A percentile compares a stretch with the other conserved stretches of the same genome.
These are phyloP conservation scores for Verticillium dahliae DNA, from an alignment of 2,329 filamentous ascomycete species.

Conservation along the genomic window DNA sequence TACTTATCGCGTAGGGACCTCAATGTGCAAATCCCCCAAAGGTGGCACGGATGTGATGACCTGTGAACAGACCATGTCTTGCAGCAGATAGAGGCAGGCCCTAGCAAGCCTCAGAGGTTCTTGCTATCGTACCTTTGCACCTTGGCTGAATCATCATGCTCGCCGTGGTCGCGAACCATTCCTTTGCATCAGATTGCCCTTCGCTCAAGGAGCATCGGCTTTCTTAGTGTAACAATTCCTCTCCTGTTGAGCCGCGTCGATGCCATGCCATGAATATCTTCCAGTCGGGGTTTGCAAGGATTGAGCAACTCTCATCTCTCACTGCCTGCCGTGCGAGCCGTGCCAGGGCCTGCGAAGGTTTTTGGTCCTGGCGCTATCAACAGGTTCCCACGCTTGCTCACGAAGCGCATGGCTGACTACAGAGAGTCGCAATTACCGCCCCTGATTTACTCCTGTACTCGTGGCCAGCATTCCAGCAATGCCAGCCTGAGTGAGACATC, in stretches of 20 bases:
- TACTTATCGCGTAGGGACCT: too few species aligned
- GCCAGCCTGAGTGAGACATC: neutral
- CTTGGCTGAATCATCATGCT: neutral
- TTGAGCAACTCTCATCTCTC: neutral
- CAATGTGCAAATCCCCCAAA: too few species aligned
- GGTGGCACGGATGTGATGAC: too few species aligned
- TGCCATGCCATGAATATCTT: neutral
- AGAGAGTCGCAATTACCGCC: neutral
- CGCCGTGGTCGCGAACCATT: neutral
- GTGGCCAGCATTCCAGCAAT: neutral
- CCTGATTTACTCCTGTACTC: neutral
- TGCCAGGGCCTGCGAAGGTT: neutral
- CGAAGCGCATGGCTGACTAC: neutral
- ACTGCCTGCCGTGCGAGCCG: neutral
- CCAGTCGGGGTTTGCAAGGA: too few species aligned
- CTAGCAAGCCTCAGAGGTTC: neutral
- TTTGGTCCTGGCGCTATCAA: neutral
- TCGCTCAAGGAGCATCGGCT: too few species aligned
- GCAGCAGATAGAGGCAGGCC: neutral
- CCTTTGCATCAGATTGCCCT: neutral
- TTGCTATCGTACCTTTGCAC: neutral
- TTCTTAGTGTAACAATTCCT: too few species aligned
- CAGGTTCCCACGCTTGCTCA: neutral
- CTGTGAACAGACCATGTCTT: neutral
- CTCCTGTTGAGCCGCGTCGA: neutral